Evolutionary conservation across 192 early-diverging fungal genomes (phyloP), one percentile per base, ranked within the genome.

Genomic region (Gryganskiella cystojenkinii): DNA sequence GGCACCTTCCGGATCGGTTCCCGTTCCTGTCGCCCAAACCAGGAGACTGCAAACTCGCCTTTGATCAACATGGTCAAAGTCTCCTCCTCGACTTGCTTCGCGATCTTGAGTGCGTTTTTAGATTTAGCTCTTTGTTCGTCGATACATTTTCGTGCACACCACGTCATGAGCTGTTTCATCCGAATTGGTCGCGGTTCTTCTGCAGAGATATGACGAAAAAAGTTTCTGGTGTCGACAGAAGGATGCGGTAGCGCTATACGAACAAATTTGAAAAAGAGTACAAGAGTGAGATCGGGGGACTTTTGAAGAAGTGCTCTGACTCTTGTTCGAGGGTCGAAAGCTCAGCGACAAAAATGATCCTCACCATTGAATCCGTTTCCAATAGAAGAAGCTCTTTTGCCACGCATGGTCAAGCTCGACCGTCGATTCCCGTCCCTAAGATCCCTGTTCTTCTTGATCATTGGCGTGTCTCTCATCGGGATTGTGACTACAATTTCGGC

Each of bases 141-240:
- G 11, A 78, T 78, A 3, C 22, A 34, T 37, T 60, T 63, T 24
- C 74, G 55, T n/a, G 66, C 55, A 7, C 74, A 69, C 74, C 74
- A 78, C 35, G 74, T 49, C 74, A 78, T 69, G 3, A 78, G 44
- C 31, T 78, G 74, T 50, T 64, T 68, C 74, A 78, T 78, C 42
- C 74, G 66, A 28, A 78, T 25, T 22, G 74, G 74, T 3, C 60
- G 66, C 27, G 74, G 61, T 13, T 64, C 56, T 3, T 78, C 74
- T 42, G 74, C 61, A 50, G 74, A 67, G 42, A 78, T 78, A 51
- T 78, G 74, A 6, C 74, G 65, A 35, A 56, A 78, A 35, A 78
- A 78, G 20, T 24, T 56, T 34, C 35, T 78, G n/a, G 74, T 33
- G 24, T 78, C 74, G 14, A 78, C 53, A 14, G 74, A 68, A 0